Evolutionary conservation across 306 rosid genomes (phyloP), one percentile per base, ranked within the genome.

Genomic region (Ammopiptanthus mongolicus): DNA sequence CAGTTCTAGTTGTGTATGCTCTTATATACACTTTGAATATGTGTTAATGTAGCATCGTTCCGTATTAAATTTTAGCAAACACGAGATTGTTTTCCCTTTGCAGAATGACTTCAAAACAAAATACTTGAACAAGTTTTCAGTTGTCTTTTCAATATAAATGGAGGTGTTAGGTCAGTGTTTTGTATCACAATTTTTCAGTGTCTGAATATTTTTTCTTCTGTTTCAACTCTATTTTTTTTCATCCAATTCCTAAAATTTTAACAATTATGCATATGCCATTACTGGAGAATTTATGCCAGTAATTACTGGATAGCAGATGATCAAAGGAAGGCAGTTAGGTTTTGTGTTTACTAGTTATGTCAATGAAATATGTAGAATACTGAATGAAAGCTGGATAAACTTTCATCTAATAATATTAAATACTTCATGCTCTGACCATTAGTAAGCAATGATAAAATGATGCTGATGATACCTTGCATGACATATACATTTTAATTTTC

Each of bases 191-290:
- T 3, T 25, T 25, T 1, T 25, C 3, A 25, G 28, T 25, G 1
- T 25, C 28, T 25, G 28, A 25, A 25, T 25, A 25, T 25, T 1
- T 37, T 37, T 75, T 34, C 15, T 19, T 44, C 11, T 47, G 61
- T 61, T 74, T 73, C 47, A n/a, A 15, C 22, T 60, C 53, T 6
- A 60, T 61, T n/a, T 31, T 73, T n/a, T n/a, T 73, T 36, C 68
- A 41, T 41, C 42, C 0, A 11, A 57, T 39, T 46, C 12, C 17
- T 41, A 34, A 58, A 8, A 39, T 14, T 53, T 39, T 41, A 23
- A 57, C 6, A 42, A n/a, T 33, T 11, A 57, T 22, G 77, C 55
- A 25, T 41, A 10, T 4, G 3, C 5, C 23, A 8, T 34, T 34
- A 37, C 28, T 56, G 5, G 39, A 66, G 47, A 10, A 10, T 41